phyloP scores from a whole-genome alignment of 2,329 filamentous ascomycete species.

The Xylariaceae sp. region DNA sequence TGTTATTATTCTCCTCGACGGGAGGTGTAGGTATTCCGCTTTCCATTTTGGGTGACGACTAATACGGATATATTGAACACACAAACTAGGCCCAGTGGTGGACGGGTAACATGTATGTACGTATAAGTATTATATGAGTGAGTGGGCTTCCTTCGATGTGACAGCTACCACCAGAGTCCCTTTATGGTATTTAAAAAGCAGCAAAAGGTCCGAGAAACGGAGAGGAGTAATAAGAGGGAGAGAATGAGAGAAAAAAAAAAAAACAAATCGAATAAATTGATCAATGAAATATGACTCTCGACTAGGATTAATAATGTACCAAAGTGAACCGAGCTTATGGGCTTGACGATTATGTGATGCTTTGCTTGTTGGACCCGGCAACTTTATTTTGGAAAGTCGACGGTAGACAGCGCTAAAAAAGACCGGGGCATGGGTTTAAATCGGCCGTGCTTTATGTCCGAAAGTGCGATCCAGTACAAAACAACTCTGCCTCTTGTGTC shows the following conservation, averaged over 20 bases:
- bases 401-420: constrained; percentile 28
- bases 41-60: constrained; percentile 48
- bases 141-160: constrained; percentile 5
- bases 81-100: constrained; percentile 4
- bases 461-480: constrained; percentile 26
- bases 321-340: constrained; percentile 29
- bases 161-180: constrained; percentile 7
- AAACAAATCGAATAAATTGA: constrained; percentile 26
- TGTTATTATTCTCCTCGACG: constrained; percentile 42
- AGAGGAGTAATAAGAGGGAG: constrained; percentile 6
- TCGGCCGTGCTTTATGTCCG: constrained; percentile 39
- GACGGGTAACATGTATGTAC: constrained; percentile 15
- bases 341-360: constrained; percentile 40
- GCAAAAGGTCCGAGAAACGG: constrained; percentile 3
- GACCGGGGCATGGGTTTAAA: constrained; percentile 32
- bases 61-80: constrained; percentile 1
- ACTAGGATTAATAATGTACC: constrained; percentile 38
- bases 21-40: constrained; percentile 56
- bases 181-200: constrained; percentile 13
- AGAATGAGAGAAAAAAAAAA: constrained; percentile 11
- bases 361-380: constrained; percentile 34
- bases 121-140: constrained; percentile 21
- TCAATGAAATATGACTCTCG: constrained; percentile 29
- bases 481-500: constrained; percentile 34
- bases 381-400: constrained; percentile 30